A percentile compares a stretch with the other conserved stretches of the same genome.
phyloP scores from a whole-genome alignment of 352 stramenopile species.

The Phytophthora brassicae region DNA sequence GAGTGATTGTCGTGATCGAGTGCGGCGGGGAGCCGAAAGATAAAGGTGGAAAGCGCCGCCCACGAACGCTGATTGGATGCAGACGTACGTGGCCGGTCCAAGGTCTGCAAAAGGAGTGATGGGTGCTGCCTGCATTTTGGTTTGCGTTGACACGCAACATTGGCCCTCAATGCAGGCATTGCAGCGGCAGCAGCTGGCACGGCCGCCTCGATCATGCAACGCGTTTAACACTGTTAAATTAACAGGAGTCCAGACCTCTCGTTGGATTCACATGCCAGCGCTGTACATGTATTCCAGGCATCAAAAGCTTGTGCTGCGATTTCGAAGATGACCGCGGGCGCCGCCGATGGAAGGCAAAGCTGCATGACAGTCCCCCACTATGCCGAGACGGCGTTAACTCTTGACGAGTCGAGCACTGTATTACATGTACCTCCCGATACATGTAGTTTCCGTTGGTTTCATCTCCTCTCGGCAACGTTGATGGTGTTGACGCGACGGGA shows the following conservation, averaged over 20 bases:
- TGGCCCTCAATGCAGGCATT: neutral
- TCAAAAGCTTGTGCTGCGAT: constrained; percentile 26
- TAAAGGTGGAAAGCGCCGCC: neutral
- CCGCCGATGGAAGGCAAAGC: constrained; percentile 31
- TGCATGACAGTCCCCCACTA: constrained; percentile 11
- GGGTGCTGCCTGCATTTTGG: constrained; percentile 18
- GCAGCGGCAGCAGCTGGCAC: constrained; percentile 3
- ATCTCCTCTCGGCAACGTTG: neutral
- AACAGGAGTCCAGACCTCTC: too few species aligned
- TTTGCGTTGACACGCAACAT: constrained; percentile 27
- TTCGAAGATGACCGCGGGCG: constrained; percentile 29
- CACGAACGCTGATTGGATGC: constrained; percentile 23
- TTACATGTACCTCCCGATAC: neutral
- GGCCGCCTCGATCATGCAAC: neutral
- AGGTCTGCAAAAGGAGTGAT: constrained; percentile 13
- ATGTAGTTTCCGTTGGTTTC: constrained; percentile 16
- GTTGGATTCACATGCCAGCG: too few species aligned
- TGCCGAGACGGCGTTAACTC: neutral
- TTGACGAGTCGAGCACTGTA: constrained; percentile 8
- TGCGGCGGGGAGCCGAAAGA: neutral
- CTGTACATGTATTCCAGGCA: too few species aligned
- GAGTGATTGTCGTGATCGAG: neutral
- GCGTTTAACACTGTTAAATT: constrained; percentile 18
- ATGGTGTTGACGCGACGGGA: constrained; percentile 1
- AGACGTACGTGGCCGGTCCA: constrained; percentile 24